Evolutionary conservation across 2,329 filamentous ascomycete species (phyloP), one percentile per base, ranked within the genome.

Genomic region (Alternaria incomplexa): DNA sequence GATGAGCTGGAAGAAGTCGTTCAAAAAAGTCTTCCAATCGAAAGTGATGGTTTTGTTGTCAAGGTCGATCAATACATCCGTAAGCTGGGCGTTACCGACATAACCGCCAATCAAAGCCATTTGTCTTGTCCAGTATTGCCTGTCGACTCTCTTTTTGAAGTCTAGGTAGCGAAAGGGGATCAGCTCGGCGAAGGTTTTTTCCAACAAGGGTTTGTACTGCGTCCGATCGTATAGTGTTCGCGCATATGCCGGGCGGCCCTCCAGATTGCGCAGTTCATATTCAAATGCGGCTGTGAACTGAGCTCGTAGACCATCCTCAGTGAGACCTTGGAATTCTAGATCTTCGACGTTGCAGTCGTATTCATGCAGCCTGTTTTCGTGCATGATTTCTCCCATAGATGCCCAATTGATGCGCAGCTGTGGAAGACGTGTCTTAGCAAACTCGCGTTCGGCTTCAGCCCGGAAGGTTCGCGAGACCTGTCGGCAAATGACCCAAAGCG

Each of bases 401-500:
- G n/a, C 10, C 32, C 40, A 62, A 15, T 3, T 6, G 11, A 62
- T 46, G 7, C 13, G n/a, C 15, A 62, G 22, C 11, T 26, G 5
- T 43, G 47, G 40, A 11, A 62, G 47, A 5, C 47, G 40, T 17
- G 23, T 53, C n/a, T 43, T 17, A 13, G 22, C 47, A 22, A 61
- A 56, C 12, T 57, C 53, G 36, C 40, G 40, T 15, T 64, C 61
- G 12, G 52, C 57, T 48, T 64, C 57, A 4, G 40, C 20, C n/a
- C 52, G 28, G 6, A 61, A 23, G 26, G 40, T 20, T 15, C 22
- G 40, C 8, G 32, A 54, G 5, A 57, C 53, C 36, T 57, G 62
- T 8, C 54, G 58, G n/a, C 58, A 60, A n/a, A 30, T 23, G 6
- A 57, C 45, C 58, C 58, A 64, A 22, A 64, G 53, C 5, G 46